Base-by-base conservation (phyloP, 192 early-diverging fungal genomes). In the Coemansia asiatica region DNA sequence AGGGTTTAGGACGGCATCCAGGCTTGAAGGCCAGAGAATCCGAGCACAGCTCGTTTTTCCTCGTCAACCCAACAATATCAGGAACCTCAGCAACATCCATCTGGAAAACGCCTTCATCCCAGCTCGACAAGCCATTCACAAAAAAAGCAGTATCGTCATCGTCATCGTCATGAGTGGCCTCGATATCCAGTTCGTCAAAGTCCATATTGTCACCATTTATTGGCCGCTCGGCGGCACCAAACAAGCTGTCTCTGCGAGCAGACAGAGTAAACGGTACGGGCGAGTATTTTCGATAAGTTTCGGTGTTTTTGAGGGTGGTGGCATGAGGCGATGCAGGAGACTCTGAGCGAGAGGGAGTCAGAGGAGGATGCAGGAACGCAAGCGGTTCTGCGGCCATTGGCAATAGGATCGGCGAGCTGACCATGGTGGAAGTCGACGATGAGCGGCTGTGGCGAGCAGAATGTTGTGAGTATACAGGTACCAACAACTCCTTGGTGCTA, bases 31-130 rank as follows among this genome's bases (percentile, higher is more conserved):
- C 36, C 60, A 78, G 61, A 0, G 40, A 44, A 44, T 44, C 40
- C 40, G 40, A 44, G 40, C 40, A 8, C 40, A 44, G 40, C 40
- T 44, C 40, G 40, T 13, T 44, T 16, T 44, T 44, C 29, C 26
- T 8, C 15, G 27, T 33, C 55, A 22, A 53, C 22, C 21, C 51
- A 21, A 29, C 6, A n/a, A 56, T 6, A 26, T 56, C 27, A 18
- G 59, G 59, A 25, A 66, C 44, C 49, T 59, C 59, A 18, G 68
- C 78, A 6, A 62, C 48, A n/a, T 81, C 78, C 78, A 81, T 75
- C 19, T 68, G 72, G 67, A 81, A 81, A 27, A 81, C 51, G 44
- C 64, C 62, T 4, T 57, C 65, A 1, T 70, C 64, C 46, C 31
- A 61, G 53, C 58, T 46, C 15, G 48, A 48, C 21, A 49, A 1